Conservation (phyloP, 257 asterid genomes). For the Petunia axillaris region DNA sequence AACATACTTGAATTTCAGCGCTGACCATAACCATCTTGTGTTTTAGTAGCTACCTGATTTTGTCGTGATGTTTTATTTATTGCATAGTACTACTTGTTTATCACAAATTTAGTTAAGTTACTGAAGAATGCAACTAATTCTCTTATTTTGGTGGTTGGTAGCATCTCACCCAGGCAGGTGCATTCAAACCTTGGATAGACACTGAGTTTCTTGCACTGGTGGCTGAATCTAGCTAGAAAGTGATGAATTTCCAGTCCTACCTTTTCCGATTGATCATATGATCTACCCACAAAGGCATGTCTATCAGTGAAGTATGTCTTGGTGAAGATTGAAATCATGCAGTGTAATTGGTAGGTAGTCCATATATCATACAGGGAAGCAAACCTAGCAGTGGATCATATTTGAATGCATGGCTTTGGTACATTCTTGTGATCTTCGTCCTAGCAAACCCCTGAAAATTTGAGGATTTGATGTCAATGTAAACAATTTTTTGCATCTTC, state of each 20-base stretch:
- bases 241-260: background rate
- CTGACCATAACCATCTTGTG: background rate
- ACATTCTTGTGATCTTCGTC: background rate
- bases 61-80: background rate
- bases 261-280: background rate
- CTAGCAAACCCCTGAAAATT: background rate
- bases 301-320: background rate
- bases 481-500: background rate
- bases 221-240: background rate
- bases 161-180: background rate
- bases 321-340: background rate
- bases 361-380: background rate
- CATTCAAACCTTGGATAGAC: constrained; percentile 24
- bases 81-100: background rate
- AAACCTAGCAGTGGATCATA: background rate
- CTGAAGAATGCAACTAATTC: background rate
- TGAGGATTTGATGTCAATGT: background rate
- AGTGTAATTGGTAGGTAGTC: background rate
- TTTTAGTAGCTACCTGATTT: background rate
- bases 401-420: background rate
- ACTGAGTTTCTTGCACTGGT: constrained; percentile 11
- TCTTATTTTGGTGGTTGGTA: background rate
- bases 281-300: background rate
- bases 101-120: background rate
- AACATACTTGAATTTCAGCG: background rate